Conservation (phyloP, 2,329 filamentous ascomycete species). For the Fusarium graminum region DNA sequence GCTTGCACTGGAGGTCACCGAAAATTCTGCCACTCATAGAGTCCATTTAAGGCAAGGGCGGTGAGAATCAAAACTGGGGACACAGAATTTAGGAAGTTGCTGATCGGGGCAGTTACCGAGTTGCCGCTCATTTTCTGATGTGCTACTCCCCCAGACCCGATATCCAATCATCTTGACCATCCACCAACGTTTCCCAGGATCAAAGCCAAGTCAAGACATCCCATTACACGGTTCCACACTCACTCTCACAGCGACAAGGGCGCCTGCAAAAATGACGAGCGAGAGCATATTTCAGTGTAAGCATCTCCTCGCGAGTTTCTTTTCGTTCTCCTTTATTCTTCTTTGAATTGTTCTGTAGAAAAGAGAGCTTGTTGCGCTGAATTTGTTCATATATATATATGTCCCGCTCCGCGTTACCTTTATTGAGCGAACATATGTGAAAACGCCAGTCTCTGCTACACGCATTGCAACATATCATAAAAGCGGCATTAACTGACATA, state of each 20-base stretch:
- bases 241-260: slow-evolving; percentile 42
- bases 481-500: slow-evolving; percentile 65
- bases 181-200: slow-evolving; percentile 41
- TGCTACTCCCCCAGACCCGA: not conserved
- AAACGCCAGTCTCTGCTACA: slow-evolving; percentile 13
- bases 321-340: slow-evolving; percentile 28
- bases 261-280: slow-evolving; percentile 47
- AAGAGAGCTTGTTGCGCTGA: slow-evolving; percentile 25
- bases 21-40: slow-evolving; percentile 34
- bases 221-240: slow-evolving; percentile 44
- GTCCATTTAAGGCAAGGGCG: slow-evolving; percentile 33
- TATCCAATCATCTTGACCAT: slow-evolving; percentile 44
- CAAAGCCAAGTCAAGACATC: slow-evolving; percentile 43
- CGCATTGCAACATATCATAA: slow-evolving; percentile 11
- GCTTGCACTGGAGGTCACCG: slow-evolving; percentile 3
- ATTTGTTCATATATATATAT: slow-evolving; percentile 33
- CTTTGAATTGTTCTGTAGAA: slow-evolving; percentile 23
- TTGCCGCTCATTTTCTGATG: slow-evolving; percentile 9
- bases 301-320: slow-evolving; percentile 14
- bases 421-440: slow-evolving; percentile 29
- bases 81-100: not conserved
- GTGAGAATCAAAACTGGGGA: slow-evolving; percentile 21
- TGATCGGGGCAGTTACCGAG: slow-evolving; percentile 20
- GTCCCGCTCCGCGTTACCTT: slow-evolving; percentile 14
- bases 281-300: slow-evolving; percentile 47